These are phyloP conservation scores for Trichoderma atrobrunneum DNA, from an alignment of 2,329 filamentous ascomycete species.

Conservation along the genomic window DNA sequence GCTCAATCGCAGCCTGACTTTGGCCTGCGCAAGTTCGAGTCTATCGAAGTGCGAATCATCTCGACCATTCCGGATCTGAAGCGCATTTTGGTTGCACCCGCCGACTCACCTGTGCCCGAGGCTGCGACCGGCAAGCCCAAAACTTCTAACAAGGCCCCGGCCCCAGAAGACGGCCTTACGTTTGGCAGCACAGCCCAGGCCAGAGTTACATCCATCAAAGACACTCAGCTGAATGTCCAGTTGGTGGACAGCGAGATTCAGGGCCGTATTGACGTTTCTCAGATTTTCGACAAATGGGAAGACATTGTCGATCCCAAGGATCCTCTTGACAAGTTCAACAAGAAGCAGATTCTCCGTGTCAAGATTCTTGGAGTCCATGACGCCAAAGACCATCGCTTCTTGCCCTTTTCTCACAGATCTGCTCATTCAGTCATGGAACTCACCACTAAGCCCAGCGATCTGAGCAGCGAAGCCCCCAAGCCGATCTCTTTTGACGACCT, in stretches of 20 bases:
- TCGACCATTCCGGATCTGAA: conserved; percentile 68
- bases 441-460: conserved; percentile 71
- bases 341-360: conserved; percentile 68
- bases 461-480: conserved; percentile 44
- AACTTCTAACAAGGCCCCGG: conserved; percentile 29
- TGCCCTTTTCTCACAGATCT: conserved; percentile 83
- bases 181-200: conserved; percentile 74
- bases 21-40: conserved; percentile 73
- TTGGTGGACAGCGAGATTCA: conserved; percentile 71
- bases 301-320: conserved; percentile 79
- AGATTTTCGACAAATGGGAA: conserved; percentile 85
- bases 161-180: conserved; percentile 65
- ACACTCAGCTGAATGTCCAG: conserved; percentile 88
- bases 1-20: conserved; percentile 68
- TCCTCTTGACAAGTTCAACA: conserved; percentile 70
- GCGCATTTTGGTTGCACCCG: conserved; percentile 60
- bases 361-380: conserved; percentile 86
- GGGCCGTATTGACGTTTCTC: conserved; percentile 89
- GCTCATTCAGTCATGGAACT: conserved; percentile 84
- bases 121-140: conserved; percentile 40
- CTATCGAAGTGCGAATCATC: conserved; percentile 68
- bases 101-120: conserved; percentile 41
- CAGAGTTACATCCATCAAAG: conserved; percentile 78
- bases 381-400: conserved; percentile 82
- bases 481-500: conserved; percentile 71